These are phyloP conservation scores for Lathyrus oleraceus DNA, from an alignment of 306 rosid species.

Conservation along the genomic window DNA sequence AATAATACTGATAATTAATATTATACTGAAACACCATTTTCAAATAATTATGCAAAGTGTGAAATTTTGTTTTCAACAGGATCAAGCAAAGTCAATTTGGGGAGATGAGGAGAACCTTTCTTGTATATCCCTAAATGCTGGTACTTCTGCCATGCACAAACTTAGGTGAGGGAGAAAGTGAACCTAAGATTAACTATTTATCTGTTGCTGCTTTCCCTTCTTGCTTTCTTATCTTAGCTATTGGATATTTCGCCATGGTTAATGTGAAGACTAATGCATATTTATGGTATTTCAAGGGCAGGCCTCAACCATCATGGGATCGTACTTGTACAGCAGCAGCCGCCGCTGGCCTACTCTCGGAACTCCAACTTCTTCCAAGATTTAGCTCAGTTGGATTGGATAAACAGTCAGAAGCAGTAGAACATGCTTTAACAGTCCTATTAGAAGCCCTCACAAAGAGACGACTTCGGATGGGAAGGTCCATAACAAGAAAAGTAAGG, in stretches of 20 bases:
- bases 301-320: constrained; percentile 99
- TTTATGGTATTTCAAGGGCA: constrained; percentile 39
- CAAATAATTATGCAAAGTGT: background rate
- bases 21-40: constrained; percentile 7
- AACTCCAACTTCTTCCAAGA: constrained; percentile 67
- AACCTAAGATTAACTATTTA: constrained; percentile 19
- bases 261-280: constrained; percentile 19
- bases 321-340: constrained; percentile 97
- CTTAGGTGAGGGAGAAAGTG: constrained; percentile 65
- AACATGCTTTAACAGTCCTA: constrained; percentile 56
- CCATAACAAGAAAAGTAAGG: constrained; percentile 74
- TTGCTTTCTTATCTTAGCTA: constrained; percentile 7
- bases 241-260: background rate
- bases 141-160: constrained; percentile 91
- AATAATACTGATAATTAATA: background rate
- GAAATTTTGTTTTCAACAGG: constrained; percentile 48
- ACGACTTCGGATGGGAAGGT: constrained; percentile 94
- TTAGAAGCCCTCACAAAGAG: constrained; percentile 78
- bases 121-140: constrained; percentile 72
- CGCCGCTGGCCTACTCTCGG: constrained; percentile 70
- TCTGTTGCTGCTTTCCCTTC: background rate
- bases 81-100: constrained; percentile 70
- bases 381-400: constrained; percentile 58
- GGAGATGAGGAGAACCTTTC: constrained; percentile 74
- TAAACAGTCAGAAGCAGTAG: constrained; percentile 67